phyloP scores from a whole-genome alignment of 108 stramenopile genomes.

The Cyclostephanos tholiformis region DNA sequence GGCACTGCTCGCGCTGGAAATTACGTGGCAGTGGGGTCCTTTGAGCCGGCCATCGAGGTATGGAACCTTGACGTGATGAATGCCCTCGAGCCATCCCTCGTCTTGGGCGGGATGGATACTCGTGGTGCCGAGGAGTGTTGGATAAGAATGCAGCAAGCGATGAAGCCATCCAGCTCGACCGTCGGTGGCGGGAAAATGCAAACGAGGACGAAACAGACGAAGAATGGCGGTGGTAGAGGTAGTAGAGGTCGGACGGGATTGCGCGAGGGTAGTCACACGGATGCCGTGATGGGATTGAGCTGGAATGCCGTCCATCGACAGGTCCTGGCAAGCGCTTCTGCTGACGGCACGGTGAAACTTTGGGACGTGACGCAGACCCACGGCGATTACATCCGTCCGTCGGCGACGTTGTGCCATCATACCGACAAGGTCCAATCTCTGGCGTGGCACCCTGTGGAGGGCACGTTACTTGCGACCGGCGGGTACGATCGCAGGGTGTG shows the following conservation, averaged over 20 bases:
- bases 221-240: conserved; percentile 30
- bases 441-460: conserved; percentile 92
- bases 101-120: conserved; percentile 93
- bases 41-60: conserved; percentile 96
- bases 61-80: conserved; percentile 99
- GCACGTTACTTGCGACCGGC: conserved; percentile 91
- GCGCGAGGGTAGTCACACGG: conserved; percentile 89
- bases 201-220: conserved; percentile 65
- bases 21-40: conserved; percentile 96
- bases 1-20: conserved; percentile 70
- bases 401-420: conserved; percentile 93
- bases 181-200: conserved; percentile 22
- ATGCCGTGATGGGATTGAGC: conserved; percentile 95
- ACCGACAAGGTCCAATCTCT: conserved; percentile 95
- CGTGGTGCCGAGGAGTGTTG: conserved; percentile 70
- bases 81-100: conserved; percentile 91
- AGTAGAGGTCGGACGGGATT: conserved; percentile 44
- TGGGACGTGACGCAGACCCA: conserved; percentile 89
- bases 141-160: conserved; percentile 61
- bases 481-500: conserved; percentile 88
- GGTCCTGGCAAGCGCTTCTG: conserved; percentile 95
- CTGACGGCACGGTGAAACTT: conserved; percentile 96
- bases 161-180: conserved; percentile 30
- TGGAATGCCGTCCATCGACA: conserved; percentile 96
- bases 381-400: conserved; percentile 50